A percentile compares a stretch with the other conserved stretches of the same genome.
These are phyloP conservation scores for Paraphoma chrysanthemicola DNA, from an alignment of 2,329 filamentous ascomycete species.

Conservation along the genomic window DNA sequence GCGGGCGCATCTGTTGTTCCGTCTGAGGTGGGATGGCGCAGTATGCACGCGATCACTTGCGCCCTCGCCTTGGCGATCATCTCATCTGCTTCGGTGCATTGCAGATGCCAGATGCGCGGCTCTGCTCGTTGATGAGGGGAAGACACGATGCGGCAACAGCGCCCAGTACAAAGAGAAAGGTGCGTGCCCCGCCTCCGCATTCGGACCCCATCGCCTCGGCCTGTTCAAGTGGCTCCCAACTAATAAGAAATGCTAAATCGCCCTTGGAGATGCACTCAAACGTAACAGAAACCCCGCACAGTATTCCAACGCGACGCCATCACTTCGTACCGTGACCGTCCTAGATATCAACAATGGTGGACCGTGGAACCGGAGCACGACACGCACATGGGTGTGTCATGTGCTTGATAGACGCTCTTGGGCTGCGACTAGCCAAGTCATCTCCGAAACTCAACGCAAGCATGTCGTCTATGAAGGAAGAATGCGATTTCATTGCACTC, in stretches of 20 bases:
- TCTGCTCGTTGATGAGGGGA: neutral
- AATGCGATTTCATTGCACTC: neutral
- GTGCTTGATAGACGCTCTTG: neutral
- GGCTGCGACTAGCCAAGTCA: neutral
- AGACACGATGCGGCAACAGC: neutral
- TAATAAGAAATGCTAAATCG: slow-evolving; percentile 31
- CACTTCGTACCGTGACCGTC: slow-evolving; percentile 6
- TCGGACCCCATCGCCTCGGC: slow-evolving; percentile 18
- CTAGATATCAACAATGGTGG: neutral
- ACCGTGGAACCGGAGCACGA: neutral
- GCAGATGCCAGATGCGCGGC: slow-evolving; percentile 13
- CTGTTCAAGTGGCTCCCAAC: slow-evolving; percentile 4
- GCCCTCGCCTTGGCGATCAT: slow-evolving; percentile 28
- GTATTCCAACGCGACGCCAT: neutral
- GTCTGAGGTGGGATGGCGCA: neutral
- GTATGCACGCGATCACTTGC: slow-evolving; percentile 18
- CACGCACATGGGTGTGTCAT: neutral
- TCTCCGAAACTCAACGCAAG: neutral
- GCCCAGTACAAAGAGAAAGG: neutral
- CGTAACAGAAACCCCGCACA: slow-evolving; percentile 32
- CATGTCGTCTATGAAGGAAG: neutral
- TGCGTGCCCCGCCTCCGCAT: slow-evolving; percentile 25
- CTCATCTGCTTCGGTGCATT: neutral
- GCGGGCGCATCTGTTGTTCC: too few relatives aligned
- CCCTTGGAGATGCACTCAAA: slow-evolving; percentile 11